phyloP scores from a whole-genome alignment of 371 early-diverging fungal species.

The Mortierella sp. region DNA sequence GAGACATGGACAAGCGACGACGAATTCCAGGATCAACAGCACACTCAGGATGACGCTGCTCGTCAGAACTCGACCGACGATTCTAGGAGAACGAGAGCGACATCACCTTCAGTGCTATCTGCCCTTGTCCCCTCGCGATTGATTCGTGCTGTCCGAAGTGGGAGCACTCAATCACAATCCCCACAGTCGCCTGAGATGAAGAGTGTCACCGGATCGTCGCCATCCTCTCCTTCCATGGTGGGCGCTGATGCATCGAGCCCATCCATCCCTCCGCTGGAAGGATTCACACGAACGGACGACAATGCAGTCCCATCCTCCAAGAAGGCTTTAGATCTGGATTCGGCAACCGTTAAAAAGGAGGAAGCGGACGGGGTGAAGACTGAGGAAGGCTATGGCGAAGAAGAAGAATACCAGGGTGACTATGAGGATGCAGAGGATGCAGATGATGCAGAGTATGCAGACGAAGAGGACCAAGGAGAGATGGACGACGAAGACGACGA shows the following conservation, averaged over 20 bases:
- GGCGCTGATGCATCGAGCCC: slow-evolving; percentile 15
- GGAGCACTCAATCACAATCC: slow-evolving; percentile 23
- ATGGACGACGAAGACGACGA: slow-evolving; percentile 43
- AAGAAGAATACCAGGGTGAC: slow-evolving; percentile 37
- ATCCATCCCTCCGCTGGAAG: slow-evolving; percentile 15
- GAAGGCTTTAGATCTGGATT: slow-evolving; percentile 2
- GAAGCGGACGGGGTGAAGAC: too few relatives aligned
- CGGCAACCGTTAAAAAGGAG: background rate
- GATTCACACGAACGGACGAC: slow-evolving; percentile 18
- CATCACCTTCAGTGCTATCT: slow-evolving; percentile 48
- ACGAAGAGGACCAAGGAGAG: slow-evolving; percentile 13
- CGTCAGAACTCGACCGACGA: slow-evolving; percentile 13
- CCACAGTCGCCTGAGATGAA: slow-evolving; percentile 32
- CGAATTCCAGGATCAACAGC: slow-evolving; percentile 17
- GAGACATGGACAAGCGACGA: slow-evolving; percentile 39
- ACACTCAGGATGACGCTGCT: slow-evolving; percentile 2
- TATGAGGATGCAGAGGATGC: slow-evolving; percentile 32
- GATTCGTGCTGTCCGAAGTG: slow-evolving; percentile 47
- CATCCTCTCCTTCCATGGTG: slow-evolving; percentile 10
- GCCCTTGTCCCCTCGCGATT: slow-evolving; percentile 46
- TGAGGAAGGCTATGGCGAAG: slow-evolving; percentile 14
- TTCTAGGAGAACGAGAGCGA: slow-evolving; percentile 17
- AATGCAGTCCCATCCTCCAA: slow-evolving; percentile 2
- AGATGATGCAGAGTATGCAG: slow-evolving; percentile 18
- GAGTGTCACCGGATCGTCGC: slow-evolving; percentile 7